phyloP scores from a whole-genome alignment of 306 rosid genomes.

The Vigna radiata region DNA sequence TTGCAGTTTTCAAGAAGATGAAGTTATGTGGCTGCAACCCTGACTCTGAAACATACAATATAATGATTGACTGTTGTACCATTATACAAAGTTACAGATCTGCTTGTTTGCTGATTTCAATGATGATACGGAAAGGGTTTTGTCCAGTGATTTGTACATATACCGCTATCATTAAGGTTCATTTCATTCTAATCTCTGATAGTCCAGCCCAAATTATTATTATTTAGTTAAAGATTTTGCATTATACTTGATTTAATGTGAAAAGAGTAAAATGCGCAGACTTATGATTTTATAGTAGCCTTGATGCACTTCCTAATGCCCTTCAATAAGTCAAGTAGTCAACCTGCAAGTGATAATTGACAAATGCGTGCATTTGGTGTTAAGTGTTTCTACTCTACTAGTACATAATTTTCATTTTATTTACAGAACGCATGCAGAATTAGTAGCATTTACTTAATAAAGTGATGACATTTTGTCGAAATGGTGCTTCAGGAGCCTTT shows the following conservation, averaged over 20 bases:
- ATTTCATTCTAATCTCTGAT: slow-evolving; percentile 34
- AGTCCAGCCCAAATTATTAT: slow-evolving; percentile 9
- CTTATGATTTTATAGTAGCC: slow-evolving; percentile 30
- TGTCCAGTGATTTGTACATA: slow-evolving; percentile 58
- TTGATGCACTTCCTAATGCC: slow-evolving; percentile 24
- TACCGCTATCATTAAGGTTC: slow-evolving; percentile 75
- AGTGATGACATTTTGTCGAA: slow-evolving; percentile 29
- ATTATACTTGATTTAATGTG: slow-evolving; percentile 36
- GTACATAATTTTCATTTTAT: slow-evolving; percentile 4
- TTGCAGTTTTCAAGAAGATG: slow-evolving; percentile 73
- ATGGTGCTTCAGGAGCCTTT: neutral
- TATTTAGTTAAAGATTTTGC: slow-evolving; percentile 15
- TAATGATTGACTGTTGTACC: slow-evolving; percentile 79
- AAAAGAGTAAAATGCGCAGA: slow-evolving; percentile 16
- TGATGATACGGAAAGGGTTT: slow-evolving; percentile 83
- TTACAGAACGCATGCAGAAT: slow-evolving; percentile 14
- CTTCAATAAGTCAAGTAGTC: neutral
- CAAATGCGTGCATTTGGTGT: slow-evolving; percentile 27
- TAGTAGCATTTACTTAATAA: neutral
- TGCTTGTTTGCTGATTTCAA: slow-evolving; percentile 67
- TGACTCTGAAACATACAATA: slow-evolving; percentile 66
- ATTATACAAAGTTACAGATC: slow-evolving; percentile 65
- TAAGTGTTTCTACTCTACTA: slow-evolving; percentile 31
- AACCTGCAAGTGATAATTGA: slow-evolving; percentile 23
- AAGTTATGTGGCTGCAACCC: slow-evolving; percentile 62